Base-by-base conservation (phyloP, 2,329 filamentous ascomycete genomes). In the Magnaporthiopsis incrustans region DNA sequence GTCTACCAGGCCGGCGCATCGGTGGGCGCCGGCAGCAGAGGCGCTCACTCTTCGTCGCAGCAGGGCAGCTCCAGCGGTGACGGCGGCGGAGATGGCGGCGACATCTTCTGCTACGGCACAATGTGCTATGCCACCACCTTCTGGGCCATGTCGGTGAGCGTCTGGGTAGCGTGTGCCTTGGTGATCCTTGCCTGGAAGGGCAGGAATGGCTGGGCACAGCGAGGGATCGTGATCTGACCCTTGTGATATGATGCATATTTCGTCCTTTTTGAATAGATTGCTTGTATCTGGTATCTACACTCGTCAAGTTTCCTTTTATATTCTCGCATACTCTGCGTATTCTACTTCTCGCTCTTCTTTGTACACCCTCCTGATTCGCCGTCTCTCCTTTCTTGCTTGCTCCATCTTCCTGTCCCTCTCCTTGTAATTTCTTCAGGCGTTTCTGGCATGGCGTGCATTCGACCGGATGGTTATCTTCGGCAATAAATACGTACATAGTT, bases 111-210 rank as follows among this genome's bases (percentile, higher is more conserved):
- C 73, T 91, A 91, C 73, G 95, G 95, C 1, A 85, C 81, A 71
- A 77, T 82, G 63, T 99, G 95, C 77, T 98, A 97, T 77, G 87
- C 88, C 14, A 72, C 81, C 0, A 91, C 90, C 0, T 96, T 94
- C 68, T 97, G 92, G 92, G 90, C 89, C 0, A 92, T 97, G 83
- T 88, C 89, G 0, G 77, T 84, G 0, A 93, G 89, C 67, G 89
- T 96, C 0, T 93, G 89, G 87, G 68, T 91, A 53, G 93, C 92
- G 0, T 88, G 90, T 70, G 80, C 78, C 3, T 76, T 92, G 69
- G 89, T 94, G 77, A 67, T 88, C 22, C 89, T 85, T 81, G 92
- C 92, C 8, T 97, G 92, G 93, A 89, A 89, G 74, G 90, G 90
- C 1, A 84, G 77, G 64, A 82, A 82, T 27, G 90, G 91, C 0